phyloP scores from a whole-genome alignment of 192 early-diverging fungal species.

The Coemansia aciculifera region DNA sequence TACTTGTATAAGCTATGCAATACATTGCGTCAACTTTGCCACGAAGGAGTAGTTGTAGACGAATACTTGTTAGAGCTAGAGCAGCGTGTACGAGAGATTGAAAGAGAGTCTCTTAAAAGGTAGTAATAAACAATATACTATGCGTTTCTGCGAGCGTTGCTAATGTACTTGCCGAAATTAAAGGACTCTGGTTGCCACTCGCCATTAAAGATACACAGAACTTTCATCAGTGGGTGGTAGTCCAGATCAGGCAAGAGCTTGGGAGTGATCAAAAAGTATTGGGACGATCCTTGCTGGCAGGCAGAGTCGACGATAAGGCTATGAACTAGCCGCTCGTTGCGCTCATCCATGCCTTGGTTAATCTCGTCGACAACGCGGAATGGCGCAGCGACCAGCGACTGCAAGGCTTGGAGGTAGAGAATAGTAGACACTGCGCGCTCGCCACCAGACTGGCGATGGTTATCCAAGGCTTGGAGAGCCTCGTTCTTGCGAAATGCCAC shows the following conservation, averaged over 20 bases:
- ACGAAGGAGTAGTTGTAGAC: slow-evolving; percentile 53
- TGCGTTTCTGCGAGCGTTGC: slow-evolving; percentile 18
- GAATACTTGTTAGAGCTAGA: slow-evolving; percentile 65
- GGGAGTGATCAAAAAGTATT: slow-evolving; percentile 98
- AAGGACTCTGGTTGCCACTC: slow-evolving; percentile 75
- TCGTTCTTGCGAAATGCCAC: slow-evolving; percentile 92
- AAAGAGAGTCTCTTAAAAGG: too few relatives aligned
- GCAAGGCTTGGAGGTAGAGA: slow-evolving; percentile 92
- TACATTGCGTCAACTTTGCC: slow-evolving; percentile 55
- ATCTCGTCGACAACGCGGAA: slow-evolving; percentile 99
- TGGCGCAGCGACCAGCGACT: slow-evolving; percentile 78
- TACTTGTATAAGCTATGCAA: slow-evolving; percentile 69
- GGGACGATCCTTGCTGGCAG: slow-evolving; percentile 58
- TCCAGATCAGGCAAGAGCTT: slow-evolving; percentile 92
- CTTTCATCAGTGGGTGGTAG: slow-evolving; percentile 89
- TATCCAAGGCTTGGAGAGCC: slow-evolving; percentile 78
- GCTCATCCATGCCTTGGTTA: slow-evolving; percentile 99
- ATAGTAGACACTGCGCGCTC: slow-evolving; percentile 96
- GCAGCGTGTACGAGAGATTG: background rate
- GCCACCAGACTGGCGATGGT: slow-evolving; percentile 93
- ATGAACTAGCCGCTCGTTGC: slow-evolving; percentile 96
- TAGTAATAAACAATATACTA: too few relatives aligned
- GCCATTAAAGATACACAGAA: slow-evolving; percentile 94
- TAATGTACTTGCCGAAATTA: slow-evolving; percentile 42
- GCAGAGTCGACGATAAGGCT: slow-evolving; percentile 83